Base-by-base conservation (phyloP, 495 filamentous ascomycete genomes). In the Pyrenopolyporus hunteri region DNA sequence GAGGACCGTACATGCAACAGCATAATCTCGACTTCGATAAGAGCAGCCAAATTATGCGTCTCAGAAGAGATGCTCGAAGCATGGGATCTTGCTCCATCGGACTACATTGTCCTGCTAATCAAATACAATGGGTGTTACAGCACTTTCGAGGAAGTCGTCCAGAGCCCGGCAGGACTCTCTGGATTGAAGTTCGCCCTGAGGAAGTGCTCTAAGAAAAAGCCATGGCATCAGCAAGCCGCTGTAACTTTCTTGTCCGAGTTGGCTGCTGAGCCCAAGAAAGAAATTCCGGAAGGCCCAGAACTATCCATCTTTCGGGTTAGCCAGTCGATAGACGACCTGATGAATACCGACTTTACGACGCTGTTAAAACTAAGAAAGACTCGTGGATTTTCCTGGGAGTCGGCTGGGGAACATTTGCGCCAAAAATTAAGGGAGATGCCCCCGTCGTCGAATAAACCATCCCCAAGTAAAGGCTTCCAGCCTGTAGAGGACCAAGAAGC, bases 41-140 rank as follows among this genome's bases (percentile, higher is more conserved):
- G 85, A 1, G 81, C 91, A 43, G 73, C 76, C 0, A 89, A 88
- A 58, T 80, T 97, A 1, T 87, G 82, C 1, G 83, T 98, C 22
- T 91, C 91, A 2, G 80, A 89, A 22, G 90, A 93, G 58, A 88
- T 84, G 1, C 80, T 89, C 73, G 80, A 85, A 60, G 88, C 91
- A 10, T 98, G 93, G 93, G 78, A 86, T 46, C 70, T 98, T 13
- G 67, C 82, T 10, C 70, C 76, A 0, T 70, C 75, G 0, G 85
- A 95, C 20, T 94, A 94, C 66, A 70, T 97, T 35, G 83, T 95
- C 4, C 77, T 96, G 4, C 78, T 97, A 10, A 80, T 96, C n/a
- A 81, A 83, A 42, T 93, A 88, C 63, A 71, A 76, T 0, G 63
- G 68, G 22, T 76, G 73, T 0, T 97, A 96, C 73, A 68, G 64